Percentiles rank a stretch among this genome's conserved stretches.
phyloP scores from a whole-genome alignment of 2,329 filamentous ascomycete genomes.

The Aschersonia sp. region DNA sequence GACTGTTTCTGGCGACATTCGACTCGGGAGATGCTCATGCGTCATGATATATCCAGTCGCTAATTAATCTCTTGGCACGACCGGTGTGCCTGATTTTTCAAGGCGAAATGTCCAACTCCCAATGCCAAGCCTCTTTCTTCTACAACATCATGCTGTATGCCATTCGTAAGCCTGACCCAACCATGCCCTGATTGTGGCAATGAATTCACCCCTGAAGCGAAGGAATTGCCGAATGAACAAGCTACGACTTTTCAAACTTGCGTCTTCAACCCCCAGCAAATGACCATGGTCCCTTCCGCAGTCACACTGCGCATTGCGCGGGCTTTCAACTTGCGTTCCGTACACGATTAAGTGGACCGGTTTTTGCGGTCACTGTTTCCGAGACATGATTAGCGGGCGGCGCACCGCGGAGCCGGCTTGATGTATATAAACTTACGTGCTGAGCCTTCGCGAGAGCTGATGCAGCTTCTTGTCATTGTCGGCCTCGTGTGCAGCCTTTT shows the following conservation, averaged over 20 bases:
- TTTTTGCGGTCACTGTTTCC: neutral
- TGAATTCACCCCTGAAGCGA: too few relatives aligned
- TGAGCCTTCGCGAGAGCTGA: slow-evolving; percentile 76
- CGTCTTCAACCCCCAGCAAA: too few relatives aligned
- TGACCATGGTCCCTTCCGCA: too few relatives aligned
- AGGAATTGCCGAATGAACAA: too few relatives aligned
- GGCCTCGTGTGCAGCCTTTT: slow-evolving; percentile 74
- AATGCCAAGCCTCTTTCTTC: neutral
- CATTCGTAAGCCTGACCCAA: neutral
- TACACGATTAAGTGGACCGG: neutral
- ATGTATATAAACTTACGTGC: slow-evolving; percentile 50
- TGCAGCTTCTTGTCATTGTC: slow-evolving; percentile 85
- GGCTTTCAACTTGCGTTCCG: too few relatives aligned
- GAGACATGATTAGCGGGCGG: neutral
- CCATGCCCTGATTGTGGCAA: too few relatives aligned
- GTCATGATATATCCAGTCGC: neutral
- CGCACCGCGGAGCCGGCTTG: neutral
- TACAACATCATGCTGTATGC: neutral
- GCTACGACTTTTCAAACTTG: too few relatives aligned
- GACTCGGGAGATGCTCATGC: neutral
- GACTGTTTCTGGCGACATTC: neutral
- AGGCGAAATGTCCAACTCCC: slow-evolving; percentile 1
- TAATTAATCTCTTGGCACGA: neutral
- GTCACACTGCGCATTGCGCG: too few relatives aligned
- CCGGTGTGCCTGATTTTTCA: neutral